phyloP scores from a whole-genome alignment of 768 basidiomycete species.

The Pleurotus eryngii region DNA sequence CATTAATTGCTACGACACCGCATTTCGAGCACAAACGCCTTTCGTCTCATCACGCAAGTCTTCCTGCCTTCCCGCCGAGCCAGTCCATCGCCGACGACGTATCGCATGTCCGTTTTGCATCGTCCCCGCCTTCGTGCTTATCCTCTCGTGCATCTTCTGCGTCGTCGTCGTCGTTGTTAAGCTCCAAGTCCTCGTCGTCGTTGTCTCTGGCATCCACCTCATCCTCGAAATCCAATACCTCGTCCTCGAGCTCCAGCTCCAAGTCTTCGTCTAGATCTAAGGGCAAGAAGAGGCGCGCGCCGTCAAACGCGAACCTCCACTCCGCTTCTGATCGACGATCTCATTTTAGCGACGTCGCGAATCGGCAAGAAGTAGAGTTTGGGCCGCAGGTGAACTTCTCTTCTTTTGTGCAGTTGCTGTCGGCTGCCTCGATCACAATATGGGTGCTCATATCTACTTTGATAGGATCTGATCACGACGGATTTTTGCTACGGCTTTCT shows the following conservation, averaged over 20 bases:
- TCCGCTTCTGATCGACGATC: conserved; percentile 54
- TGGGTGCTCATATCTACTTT: not conserved
- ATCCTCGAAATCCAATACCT: conserved; percentile 10
- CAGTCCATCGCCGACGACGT: conserved; percentile 54
- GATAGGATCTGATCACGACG: conserved; percentile 66
- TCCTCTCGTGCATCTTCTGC: conserved; percentile 10
- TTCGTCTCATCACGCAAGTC: conserved; percentile 9
- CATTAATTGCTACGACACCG: conserved; percentile 79
- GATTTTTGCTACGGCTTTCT: conserved; percentile 90
- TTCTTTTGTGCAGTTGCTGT: not conserved
- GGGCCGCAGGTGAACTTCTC: conserved; percentile 55
- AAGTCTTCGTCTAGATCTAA: conserved; percentile 18
- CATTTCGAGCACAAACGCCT: conserved; percentile 56
- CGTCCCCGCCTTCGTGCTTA: not conserved
- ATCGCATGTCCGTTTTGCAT: conserved; percentile 45
- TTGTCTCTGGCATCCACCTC: conserved; percentile 27
- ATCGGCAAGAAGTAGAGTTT: conserved; percentile 56
- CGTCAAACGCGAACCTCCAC: conserved; percentile 17
- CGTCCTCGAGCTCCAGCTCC: conserved; percentile 12
- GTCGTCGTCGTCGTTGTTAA: conserved; percentile 20
- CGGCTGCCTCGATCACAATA: not conserved
- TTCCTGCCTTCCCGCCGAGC: conserved; percentile 44
- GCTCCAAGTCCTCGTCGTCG: conserved; percentile 20
- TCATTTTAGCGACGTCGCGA: conserved; percentile 57
- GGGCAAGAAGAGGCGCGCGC: not conserved